These are phyloP conservation scores for Beauveria scarabaeidicola DNA, from an alignment of 2,329 filamentous ascomycete species.

Conservation along the genomic window DNA sequence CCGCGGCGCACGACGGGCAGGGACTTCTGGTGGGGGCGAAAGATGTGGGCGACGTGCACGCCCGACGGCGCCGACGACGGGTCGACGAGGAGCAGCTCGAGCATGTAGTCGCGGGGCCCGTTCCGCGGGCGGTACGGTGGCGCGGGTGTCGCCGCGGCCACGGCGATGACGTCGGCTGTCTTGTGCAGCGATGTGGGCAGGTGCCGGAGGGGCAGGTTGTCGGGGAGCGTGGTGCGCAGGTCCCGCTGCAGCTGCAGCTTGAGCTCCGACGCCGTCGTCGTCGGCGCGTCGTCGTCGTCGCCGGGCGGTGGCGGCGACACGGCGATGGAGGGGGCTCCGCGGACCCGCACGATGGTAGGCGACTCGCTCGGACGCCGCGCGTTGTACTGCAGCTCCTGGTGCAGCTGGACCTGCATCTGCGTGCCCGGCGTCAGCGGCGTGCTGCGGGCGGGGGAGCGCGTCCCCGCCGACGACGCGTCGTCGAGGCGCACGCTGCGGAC, in stretches of 20 bases:
- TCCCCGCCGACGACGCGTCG: background rate
- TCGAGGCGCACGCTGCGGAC: slow-evolving; percentile 5
- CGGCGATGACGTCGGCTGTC: slow-evolving; percentile 44
- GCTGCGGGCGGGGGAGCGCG: background rate
- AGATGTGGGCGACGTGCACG: slow-evolving; percentile 48
- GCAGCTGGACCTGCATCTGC: slow-evolving; percentile 17
- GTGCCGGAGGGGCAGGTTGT: slow-evolving; percentile 43
- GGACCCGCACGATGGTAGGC: slow-evolving; percentile 12
- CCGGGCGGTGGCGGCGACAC: slow-evolving; percentile 11
- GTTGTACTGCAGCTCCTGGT: slow-evolving; percentile 13
- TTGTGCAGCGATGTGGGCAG: slow-evolving; percentile 42
- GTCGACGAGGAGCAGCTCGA: slow-evolving; percentile 50
- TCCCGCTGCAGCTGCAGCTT: slow-evolving; percentile 39
- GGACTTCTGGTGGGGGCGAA: slow-evolving; percentile 48
- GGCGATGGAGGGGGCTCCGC: slow-evolving; percentile 22
- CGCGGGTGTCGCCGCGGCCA: slow-evolving; percentile 43
- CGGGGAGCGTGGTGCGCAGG: slow-evolving; percentile 41
- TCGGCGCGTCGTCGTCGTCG: slow-evolving; percentile 12
- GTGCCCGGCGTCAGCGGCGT: slow-evolving; percentile 10
- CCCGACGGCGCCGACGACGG: slow-evolving; percentile 41
- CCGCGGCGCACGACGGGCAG: slow-evolving; percentile 47
- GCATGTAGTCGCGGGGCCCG: slow-evolving; percentile 51
- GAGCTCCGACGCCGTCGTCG: slow-evolving; percentile 23
- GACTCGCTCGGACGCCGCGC: slow-evolving; percentile 16
- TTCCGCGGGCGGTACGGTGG: slow-evolving; percentile 46